Conservation (phyloP, 176 grass and related monocot species). For the Lolium perenne region DNA sequence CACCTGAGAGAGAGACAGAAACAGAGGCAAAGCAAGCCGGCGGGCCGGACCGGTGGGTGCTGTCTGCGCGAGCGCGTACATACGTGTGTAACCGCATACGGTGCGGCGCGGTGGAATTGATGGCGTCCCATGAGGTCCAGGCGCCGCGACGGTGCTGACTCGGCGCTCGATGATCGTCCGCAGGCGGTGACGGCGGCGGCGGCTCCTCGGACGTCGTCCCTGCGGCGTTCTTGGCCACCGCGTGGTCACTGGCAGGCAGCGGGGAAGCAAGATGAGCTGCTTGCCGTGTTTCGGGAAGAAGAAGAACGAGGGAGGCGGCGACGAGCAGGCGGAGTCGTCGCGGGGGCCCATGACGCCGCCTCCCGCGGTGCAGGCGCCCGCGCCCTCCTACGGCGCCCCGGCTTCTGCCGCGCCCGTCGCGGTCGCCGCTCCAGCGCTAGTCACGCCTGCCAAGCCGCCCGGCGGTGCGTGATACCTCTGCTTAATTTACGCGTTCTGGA, state of each 20-base stretch:
- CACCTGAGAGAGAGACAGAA: too few species aligned
- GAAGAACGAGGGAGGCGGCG: constrained; percentile 6
- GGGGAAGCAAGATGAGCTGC: constrained; percentile 64
- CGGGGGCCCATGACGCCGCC: constrained; percentile 46
- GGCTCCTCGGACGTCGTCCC: constrained; percentile 27
- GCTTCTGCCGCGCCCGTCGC: background rate
- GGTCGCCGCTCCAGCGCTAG: background rate
- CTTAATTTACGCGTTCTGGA: background rate
- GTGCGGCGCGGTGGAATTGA: background rate
- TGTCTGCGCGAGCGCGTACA: too few species aligned
- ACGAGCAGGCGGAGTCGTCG: background rate
- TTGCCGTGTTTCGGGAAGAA: constrained; percentile 69
- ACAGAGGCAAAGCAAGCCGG: background rate
- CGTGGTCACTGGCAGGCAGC: constrained; percentile 8
- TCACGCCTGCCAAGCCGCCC: constrained; percentile 6
- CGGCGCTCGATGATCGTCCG: constrained; percentile 27
- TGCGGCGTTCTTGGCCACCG: constrained; percentile 18
- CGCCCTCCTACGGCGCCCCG: background rate
- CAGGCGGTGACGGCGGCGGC: constrained; percentile 36
- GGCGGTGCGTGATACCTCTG: constrained; percentile 17
- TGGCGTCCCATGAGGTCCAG: constrained; percentile 41
- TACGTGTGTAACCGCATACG: background rate
- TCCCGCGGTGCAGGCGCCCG: background rate
- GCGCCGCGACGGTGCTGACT: constrained; percentile 43
- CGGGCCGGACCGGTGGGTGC: background rate